phyloP scores from a whole-genome alignment of 345 rosid species.

The Cochlearia excelsa region DNA sequence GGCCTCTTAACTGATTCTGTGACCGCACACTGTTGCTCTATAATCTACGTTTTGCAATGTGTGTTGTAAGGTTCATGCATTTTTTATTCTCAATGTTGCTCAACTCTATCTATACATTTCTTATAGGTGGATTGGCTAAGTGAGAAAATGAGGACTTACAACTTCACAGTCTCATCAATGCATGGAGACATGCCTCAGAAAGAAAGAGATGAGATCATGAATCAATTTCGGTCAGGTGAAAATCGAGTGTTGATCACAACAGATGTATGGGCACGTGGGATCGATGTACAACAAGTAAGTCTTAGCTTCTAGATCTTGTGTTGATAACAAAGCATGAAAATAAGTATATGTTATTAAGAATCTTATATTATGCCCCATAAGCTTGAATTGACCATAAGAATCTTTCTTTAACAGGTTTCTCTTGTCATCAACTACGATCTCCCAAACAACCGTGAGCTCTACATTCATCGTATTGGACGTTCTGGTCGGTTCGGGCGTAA shows the following conservation, averaged over 20 bases:
- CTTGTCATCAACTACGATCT: constrained; percentile 94
- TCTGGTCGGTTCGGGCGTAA: constrained; percentile 98
- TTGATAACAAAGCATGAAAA: constrained; percentile 1
- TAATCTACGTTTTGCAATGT: neutral
- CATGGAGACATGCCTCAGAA: constrained; percentile 99
- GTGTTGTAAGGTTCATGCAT: neutral
- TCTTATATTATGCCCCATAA: neutral
- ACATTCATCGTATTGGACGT: constrained; percentile 95
- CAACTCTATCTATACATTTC: constrained; percentile 10
- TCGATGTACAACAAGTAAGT: constrained; percentile 94
- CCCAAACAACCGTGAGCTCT: constrained; percentile 96
- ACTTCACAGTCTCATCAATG: constrained; percentile 96
- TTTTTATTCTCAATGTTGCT: neutral
- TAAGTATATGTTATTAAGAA: neutral
- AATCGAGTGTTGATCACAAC: constrained; percentile 96
- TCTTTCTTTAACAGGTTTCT: constrained; percentile 57
- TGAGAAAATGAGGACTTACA: constrained; percentile 90
- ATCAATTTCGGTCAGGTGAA: constrained; percentile 68
- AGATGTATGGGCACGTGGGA: constrained; percentile 97
- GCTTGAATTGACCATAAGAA: constrained; percentile 1
- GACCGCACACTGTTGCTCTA: constrained; percentile 10
- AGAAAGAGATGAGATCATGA: constrained; percentile 93
- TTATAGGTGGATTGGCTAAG: constrained; percentile 95
- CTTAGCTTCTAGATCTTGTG: neutral
- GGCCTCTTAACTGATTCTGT: neutral